phyloP scores from a whole-genome alignment of 441 rosid species.

The Syzygium malaccense region DNA sequence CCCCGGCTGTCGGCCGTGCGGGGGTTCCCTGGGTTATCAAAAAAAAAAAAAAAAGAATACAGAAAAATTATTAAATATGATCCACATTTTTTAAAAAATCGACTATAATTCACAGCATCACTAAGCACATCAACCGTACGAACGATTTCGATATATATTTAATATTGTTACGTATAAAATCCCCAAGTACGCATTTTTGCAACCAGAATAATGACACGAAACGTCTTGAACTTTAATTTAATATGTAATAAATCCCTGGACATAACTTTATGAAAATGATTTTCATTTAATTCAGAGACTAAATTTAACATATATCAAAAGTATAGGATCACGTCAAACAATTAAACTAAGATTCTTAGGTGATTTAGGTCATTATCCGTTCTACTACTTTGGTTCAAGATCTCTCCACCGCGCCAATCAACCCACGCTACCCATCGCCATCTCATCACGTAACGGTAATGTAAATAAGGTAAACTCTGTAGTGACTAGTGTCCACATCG shows the following conservation, averaged over 20 bases:
- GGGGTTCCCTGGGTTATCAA: no score
- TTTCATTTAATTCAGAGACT: no score
- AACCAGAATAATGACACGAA: no score
- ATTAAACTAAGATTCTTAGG: no score
- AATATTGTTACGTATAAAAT: not conserved
- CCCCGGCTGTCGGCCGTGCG: no score
- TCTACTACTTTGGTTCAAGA: no score
- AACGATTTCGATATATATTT: not conserved
- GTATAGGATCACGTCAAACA: no score
- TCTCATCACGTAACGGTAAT: not conserved
- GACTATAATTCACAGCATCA: not conserved
- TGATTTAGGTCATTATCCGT: no score
- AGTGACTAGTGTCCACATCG: not conserved
- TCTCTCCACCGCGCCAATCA: not conserved
- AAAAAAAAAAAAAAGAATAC: no score
- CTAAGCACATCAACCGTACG: not conserved
- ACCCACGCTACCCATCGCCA: not conserved
- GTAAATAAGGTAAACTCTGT: not conserved
- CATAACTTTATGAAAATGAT: no score
- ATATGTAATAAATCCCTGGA: fast-evolving
- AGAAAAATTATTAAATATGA: not conserved
- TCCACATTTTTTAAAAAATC: not conserved
- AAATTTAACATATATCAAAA: no score
- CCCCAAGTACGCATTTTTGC: fast-evolving
- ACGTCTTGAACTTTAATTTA: no score